Percentiles rank a stretch among this genome's conserved stretches.
Conservation (phyloP, 495 filamentous ascomycete genomes). For the Patellaria atrata region DNA sequence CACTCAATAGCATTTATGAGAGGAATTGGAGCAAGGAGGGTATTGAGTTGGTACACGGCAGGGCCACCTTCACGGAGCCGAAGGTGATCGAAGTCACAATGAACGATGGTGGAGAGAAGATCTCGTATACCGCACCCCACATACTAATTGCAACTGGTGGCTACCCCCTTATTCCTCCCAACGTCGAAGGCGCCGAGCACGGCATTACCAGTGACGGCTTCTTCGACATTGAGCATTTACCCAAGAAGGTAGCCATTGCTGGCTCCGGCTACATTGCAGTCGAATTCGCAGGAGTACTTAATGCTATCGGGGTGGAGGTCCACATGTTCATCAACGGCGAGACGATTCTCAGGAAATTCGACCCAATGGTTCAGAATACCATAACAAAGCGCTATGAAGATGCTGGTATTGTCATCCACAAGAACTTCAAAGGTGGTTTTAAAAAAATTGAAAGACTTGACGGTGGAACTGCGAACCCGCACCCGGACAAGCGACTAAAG, state of each 20-base stretch:
- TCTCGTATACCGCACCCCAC: conserved; percentile 36
- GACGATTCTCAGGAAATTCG: conserved; percentile 14
- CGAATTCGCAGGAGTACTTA: conserved; percentile 16
- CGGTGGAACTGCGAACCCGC: conserved; percentile 6
- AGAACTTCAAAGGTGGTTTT: conserved; percentile 6
- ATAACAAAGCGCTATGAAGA: conserved; percentile 16
- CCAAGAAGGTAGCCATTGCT: conserved; percentile 13
- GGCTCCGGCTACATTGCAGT: conserved; percentile 18
- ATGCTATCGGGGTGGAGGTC: conserved; percentile 17
- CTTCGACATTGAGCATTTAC: conserved; percentile 15
- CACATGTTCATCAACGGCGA: conserved; percentile 19
- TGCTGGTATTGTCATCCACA: conserved; percentile 16
- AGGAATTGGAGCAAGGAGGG: conserved; percentile 42
- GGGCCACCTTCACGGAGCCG: conserved; percentile 36
- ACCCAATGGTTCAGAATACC: conserved; percentile 19
- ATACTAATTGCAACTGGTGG: conserved; percentile 45
- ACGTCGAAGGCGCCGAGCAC: conserved; percentile 37
- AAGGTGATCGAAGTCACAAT: conserved; percentile 37
- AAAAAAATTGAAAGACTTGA: conserved; percentile 15
- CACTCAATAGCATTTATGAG: conserved; percentile 42
- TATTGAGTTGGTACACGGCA: conserved; percentile 44
- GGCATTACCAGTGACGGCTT: conserved; percentile 42
- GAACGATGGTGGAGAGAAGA: conserved; percentile 32
- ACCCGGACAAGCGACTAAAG: conserved; percentile 11
- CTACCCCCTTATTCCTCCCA: conserved; percentile 32